A percentile compares a stretch with the other conserved stretches of the same genome.
These are phyloP conservation scores for Dipteronia dyeriana DNA, from an alignment of 345 rosid genomes.

Conservation along the genomic window DNA sequence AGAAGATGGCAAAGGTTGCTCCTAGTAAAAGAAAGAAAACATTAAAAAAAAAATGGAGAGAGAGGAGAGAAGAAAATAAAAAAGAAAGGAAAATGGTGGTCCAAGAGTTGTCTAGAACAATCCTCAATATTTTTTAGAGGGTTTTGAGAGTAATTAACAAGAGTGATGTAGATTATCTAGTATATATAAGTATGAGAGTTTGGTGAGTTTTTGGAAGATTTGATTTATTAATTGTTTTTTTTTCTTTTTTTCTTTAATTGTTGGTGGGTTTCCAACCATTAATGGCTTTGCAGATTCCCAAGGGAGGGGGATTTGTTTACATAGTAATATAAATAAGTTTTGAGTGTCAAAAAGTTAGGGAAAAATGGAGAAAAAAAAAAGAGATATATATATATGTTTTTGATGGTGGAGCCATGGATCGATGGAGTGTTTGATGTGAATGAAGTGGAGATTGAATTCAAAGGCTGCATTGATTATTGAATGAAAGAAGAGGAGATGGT, in stretches of 20 bases:
- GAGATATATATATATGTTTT: slow-evolving; percentile 20
- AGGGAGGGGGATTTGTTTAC: slow-evolving; percentile 50
- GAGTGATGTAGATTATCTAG: slow-evolving; percentile 38
- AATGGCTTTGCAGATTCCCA: slow-evolving; percentile 87
- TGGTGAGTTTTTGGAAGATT: slow-evolving; percentile 41
- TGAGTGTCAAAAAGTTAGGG: slow-evolving; percentile 32
- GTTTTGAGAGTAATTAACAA: slow-evolving; percentile 40
- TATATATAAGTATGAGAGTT: slow-evolving; percentile 39
- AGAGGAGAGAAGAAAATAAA: not conserved
- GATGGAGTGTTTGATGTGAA: slow-evolving; percentile 19
- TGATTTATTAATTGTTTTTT: slow-evolving; percentile 36
- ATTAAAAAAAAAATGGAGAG: slow-evolving; percentile 2
- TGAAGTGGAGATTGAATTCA: slow-evolving; percentile 44
- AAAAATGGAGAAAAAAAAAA: slow-evolving; percentile 15
- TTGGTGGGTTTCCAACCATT: slow-evolving; percentile 54
- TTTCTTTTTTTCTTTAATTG: not conserved
- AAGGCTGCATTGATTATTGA: slow-evolving; percentile 43
- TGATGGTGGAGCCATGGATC: slow-evolving; percentile 22
- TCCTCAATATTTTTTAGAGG: slow-evolving; percentile 47
- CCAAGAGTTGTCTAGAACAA: slow-evolving; percentile 35
- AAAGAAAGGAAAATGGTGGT: slow-evolving; percentile 27
- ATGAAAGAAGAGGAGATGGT: slow-evolving; percentile 29
- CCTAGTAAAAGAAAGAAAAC: slow-evolving; percentile 34
- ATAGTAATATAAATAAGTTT: slow-evolving; percentile 20
- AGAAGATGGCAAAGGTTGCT: slow-evolving; percentile 64